phyloP scores from a whole-genome alignment of 2,329 filamentous ascomycete species.

The Gyromitra esculenta region DNA sequence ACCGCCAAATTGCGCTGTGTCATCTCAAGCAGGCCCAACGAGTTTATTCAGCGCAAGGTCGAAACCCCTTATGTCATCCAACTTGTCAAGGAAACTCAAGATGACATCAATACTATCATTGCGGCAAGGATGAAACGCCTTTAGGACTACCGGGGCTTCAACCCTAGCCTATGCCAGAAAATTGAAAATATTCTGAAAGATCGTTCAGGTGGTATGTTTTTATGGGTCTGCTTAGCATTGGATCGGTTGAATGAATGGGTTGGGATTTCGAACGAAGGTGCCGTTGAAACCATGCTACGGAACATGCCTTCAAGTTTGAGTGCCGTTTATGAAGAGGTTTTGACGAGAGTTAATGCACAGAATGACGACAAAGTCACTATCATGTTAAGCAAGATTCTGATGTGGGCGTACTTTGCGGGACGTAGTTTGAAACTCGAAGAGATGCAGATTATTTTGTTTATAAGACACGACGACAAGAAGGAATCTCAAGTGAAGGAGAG shows the following conservation, averaged over 20 bases:
- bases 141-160: neutral
- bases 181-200: slow-evolving; percentile 7
- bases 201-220: slow-evolving; percentile 34
- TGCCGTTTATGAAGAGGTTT: slow-evolving; percentile 18
- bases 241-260: slow-evolving; percentile 4
- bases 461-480: neutral
- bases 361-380: neutral
- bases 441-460: slow-evolving; percentile 16
- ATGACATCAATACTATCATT: slow-evolving; percentile 17
- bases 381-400: slow-evolving; percentile 2
- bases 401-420: slow-evolving; percentile 31
- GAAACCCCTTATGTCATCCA: slow-evolving; percentile 19
- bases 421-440: slow-evolving; percentile 30
- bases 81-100: slow-evolving; percentile 16
- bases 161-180: neutral
- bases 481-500: slow-evolving; percentile 2
- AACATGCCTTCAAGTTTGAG: slow-evolving; percentile 15
- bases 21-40: slow-evolving; percentile 21
- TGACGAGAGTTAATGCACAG: neutral
- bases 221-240: slow-evolving; percentile 24
- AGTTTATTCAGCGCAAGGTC: slow-evolving; percentile 16
- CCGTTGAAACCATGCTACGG: slow-evolving; percentile 16
- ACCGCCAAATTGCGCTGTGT: slow-evolving; percentile 1
- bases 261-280: slow-evolving; percentile 7
- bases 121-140: slow-evolving; percentile 15